These are phyloP conservation scores for Amphibolis antarctica DNA, from an alignment of 106 monocot species.

Conservation along the genomic window DNA sequence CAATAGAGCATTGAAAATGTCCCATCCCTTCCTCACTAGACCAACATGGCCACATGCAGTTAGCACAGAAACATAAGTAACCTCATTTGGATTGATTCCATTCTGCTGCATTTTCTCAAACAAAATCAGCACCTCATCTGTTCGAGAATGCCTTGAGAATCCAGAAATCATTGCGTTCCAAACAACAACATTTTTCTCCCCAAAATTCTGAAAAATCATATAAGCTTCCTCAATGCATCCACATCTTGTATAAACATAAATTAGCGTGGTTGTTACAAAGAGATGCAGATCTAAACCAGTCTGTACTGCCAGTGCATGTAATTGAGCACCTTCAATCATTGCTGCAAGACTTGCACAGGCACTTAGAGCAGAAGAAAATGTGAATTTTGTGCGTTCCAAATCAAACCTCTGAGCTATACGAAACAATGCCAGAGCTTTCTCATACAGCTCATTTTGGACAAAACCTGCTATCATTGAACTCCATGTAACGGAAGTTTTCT, in stretches of 20 bases:
- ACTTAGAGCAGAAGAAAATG: constrained; percentile 39
- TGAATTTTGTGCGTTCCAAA: constrained; percentile 30
- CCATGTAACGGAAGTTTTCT: constrained; percentile 57
- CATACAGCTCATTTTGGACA: constrained; percentile 44
- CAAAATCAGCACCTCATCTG: constrained; percentile 26
- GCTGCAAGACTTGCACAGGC: constrained; percentile 44
- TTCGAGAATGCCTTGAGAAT: constrained; percentile 37
- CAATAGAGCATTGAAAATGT: constrained; percentile 32
- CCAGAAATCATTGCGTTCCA: constrained; percentile 74
- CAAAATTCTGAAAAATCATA: constrained; percentile 23
- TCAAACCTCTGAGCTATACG: constrained; percentile 22
- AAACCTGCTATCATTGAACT: constrained; percentile 53
- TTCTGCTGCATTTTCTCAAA: constrained; percentile 54
- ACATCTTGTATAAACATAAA: constrained; percentile 50
- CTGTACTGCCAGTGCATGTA: constrained; percentile 32
- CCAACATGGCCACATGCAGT: constrained; percentile 51
- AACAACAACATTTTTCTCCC: constrained; percentile 27
- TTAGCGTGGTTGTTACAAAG: constrained; percentile 38
- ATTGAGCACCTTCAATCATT: constrained; percentile 33
- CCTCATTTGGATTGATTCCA: constrained; percentile 32
- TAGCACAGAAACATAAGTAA: constrained; percentile 50
- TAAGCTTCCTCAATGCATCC: constrained; percentile 41
- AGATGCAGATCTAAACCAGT: constrained; percentile 22
- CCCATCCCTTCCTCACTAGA: constrained; percentile 32
- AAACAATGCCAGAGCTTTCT: constrained; percentile 33